Base-by-base conservation (phyloP, 768 basidiomycete species). In the Boletellus ananas region DNA sequence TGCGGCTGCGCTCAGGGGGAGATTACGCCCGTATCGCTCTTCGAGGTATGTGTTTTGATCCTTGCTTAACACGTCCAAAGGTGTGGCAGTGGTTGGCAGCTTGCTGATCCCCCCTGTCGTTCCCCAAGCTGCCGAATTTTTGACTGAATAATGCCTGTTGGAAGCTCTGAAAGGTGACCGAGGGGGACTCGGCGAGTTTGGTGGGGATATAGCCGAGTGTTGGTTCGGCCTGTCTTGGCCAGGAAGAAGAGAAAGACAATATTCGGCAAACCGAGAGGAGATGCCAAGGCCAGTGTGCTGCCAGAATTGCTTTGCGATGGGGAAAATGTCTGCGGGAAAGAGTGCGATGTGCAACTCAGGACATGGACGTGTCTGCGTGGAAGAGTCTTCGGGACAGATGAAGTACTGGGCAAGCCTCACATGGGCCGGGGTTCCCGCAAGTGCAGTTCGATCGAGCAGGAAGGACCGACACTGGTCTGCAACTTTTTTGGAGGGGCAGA, bases 271-370 rank as follows among this genome's bases (percentile, higher is more conserved):
- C 7, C 95, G 84, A 52, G 90, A 93, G 3, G 89, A 92, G 35
- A 99, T 84, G 1, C 94, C 94, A 51, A 87, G 72, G 0, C 95
- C 95, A 0, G 87, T 83, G 65, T 97, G 95, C 58, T 97, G 94
- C 95, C 95, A 98, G 69, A 94, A 97, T 66, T 92, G 79, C 64
- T 90, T 95, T 8, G 90, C 92, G 7, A 85, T 65, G 9, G 77
- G 60, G 58, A 78, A 84, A 4, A 78, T 67, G 4, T 80, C 76
- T 3, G 71, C 66, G 6, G 85, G 82, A 64, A 94, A 90, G 14
- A 99, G 70, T 2, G 85, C 84, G 56, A 94, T 88, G 65, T 95
- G 85, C 1, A 99, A 75, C 50, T 89, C 83, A 34, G 79, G 70
- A 54, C 77, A 71, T 41, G 63, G 55, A 47, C 52, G 59, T 57